Evolutionary conservation across 768 basidiomycete genomes (phyloP), one percentile per base, ranked within the genome.

Genomic region (Rubroboletus satanas): DNA sequence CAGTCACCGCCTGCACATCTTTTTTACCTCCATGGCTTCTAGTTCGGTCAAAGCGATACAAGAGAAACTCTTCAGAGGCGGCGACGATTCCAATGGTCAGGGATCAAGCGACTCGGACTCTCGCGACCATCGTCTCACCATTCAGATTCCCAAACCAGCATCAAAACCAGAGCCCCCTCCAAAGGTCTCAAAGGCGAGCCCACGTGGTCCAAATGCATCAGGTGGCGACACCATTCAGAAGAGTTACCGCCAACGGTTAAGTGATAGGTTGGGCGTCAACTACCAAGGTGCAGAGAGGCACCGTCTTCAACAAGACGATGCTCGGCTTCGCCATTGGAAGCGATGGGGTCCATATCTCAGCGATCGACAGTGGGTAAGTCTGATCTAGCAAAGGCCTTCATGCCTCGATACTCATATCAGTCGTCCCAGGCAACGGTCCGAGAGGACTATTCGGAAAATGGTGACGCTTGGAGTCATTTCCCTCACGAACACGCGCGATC

Each of bases 301-400:
- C 71, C 83, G 95, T 46, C 82, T 99, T n/a, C 74, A 84, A 46
- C 89, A 98, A 64, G 91, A 93, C 60, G 85, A 81, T 54, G 76
- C 78, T 47, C 87, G 83, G 61, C 85, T 91, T 60, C 80, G 80
- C 47, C 95, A 98, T 71, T 99, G 97, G 97, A 98, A 98, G 74
- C 81, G 92, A 63, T 98, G 96, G 96, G 97, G 97, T 18, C 97
- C 97, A 15, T 99, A 99, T 75, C 81, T 99, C 49, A 88, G 87
- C 55, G 97, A 99, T 73, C 81, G 97, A 55, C 97, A 98, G 78
- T 99, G 97, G 97, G 96, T 93, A 57, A 60, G 87, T 29, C 3
- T 18, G 23, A 37, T 28, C 21, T 66, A n/a, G 21, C 17, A 26
- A 18, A 31, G 15, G 3, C 48, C 7, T 39, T 28, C 31, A 14